Conservation (phyloP, 2,329 filamentous ascomycete species). For the Stachybotrys chartarum region DNA sequence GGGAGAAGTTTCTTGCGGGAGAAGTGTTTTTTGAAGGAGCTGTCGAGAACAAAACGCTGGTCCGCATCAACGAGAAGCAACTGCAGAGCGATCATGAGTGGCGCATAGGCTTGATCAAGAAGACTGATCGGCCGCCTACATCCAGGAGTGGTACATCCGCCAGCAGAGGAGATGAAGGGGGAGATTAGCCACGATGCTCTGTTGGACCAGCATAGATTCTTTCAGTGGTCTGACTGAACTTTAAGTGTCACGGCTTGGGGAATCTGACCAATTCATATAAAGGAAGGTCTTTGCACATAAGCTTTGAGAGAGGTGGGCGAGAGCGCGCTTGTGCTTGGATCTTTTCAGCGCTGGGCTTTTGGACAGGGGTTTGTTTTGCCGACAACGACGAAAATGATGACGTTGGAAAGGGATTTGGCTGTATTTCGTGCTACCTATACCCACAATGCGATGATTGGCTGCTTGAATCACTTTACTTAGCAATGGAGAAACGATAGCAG, state of each 20-base stretch:
- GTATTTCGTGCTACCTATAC: background rate
- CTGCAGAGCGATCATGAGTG: conserved; percentile 23
- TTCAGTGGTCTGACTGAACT: too few relatives aligned
- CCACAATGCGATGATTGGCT: background rate
- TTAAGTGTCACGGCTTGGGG: too few relatives aligned
- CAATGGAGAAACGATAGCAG: too few relatives aligned
- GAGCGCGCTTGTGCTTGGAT: background rate
- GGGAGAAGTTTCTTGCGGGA: conserved; percentile 32
- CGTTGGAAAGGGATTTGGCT: background rate
- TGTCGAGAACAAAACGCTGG: conserved; percentile 31
- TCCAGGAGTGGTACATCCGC: background rate
- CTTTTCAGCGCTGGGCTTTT: background rate
- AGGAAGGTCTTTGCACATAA: too few relatives aligned
- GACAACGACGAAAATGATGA: background rate
- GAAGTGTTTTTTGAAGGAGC: conserved; percentile 23
- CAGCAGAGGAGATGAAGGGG: background rate
- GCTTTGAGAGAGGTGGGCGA: too few relatives aligned
- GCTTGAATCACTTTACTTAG: background rate
- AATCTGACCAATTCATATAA: too few relatives aligned
- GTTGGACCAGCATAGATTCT: too few relatives aligned
- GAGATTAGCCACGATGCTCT: background rate
- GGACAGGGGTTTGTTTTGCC: background rate
- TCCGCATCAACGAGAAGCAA: conserved; percentile 25
- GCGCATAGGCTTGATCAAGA: conserved; percentile 16
- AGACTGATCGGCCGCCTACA: background rate